Percentiles rank a stretch among this genome's conserved stretches.
phyloP scores from a whole-genome alignment of 805 yeast genomes.

The Yarrowia bubula region DNA sequence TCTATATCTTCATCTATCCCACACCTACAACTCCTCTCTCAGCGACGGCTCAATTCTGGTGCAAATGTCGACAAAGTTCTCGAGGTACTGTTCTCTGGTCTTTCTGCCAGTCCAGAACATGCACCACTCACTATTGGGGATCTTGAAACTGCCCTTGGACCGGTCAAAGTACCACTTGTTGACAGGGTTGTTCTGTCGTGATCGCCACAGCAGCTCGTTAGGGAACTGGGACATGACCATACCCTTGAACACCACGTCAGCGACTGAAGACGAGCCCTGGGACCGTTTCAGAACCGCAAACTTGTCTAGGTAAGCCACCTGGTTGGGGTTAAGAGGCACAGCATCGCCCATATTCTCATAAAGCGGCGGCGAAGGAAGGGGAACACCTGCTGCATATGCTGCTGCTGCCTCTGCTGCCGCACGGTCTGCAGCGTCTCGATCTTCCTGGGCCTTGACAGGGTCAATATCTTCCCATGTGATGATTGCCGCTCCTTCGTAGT shows the following conservation, averaged over 20 bases:
- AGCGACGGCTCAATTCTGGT: conserved; percentile 56
- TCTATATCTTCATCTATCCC: neutral
- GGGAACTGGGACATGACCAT: conserved; percentile 65
- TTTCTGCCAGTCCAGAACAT: conserved; percentile 47
- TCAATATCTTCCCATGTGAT: conserved; percentile 69
- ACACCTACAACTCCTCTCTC: conserved; percentile 10
- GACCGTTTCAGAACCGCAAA: conserved; percentile 81
- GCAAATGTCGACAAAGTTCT: conserved; percentile 55
- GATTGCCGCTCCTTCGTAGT: conserved; percentile 93
- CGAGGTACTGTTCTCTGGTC: conserved; percentile 41
- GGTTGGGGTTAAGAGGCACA: conserved; percentile 32
- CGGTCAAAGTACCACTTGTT: conserved; percentile 98
- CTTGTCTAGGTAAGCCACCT: conserved; percentile 82
- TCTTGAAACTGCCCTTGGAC: conserved; percentile 63
- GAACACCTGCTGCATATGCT: conserved; percentile 9
- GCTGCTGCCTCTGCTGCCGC: conserved; percentile 25
- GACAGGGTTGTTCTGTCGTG: conserved; percentile 81
- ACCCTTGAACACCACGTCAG: conserved; percentile 86
- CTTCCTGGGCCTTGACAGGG: conserved; percentile 36
- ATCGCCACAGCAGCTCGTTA: conserved; percentile 82
- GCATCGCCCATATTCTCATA: conserved; percentile 24
- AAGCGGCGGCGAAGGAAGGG: conserved; percentile 13
- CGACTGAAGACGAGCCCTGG: conserved; percentile 91
- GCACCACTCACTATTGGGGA: conserved; percentile 45
- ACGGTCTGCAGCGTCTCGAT: conserved; percentile 6